Base-by-base conservation (phyloP, 306 rosid species). In the Cicer judaicum region DNA sequence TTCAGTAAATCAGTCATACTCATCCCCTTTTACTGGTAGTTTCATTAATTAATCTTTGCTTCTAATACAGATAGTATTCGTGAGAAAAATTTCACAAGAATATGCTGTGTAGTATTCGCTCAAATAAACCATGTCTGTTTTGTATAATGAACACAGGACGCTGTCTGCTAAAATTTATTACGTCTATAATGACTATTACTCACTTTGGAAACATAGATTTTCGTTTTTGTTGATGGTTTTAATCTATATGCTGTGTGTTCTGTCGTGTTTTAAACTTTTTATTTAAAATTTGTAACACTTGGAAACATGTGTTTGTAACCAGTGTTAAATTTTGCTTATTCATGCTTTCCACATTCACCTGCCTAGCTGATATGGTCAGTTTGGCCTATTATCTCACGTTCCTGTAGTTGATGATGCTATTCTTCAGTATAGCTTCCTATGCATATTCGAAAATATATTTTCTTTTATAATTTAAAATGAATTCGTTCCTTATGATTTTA, bases 331-430 rank as follows among this genome's bases (percentile, higher is more conserved):
- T 15, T 7, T 11, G 40, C 64, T 15, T 15, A 16, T 59, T 15
- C 24, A 55, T 68, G 62, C 52, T 44, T 60, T 38, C 10, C 46
- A 77, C 55, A n/a, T 56, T 55, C 14, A 44, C 61, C 16, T 56
- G 42, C 67, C 21, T 43, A 52, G n/a, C 40, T 44, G 21, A 44
- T 44, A 47, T 13, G 16, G 42, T 8, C 72, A 49, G 52, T 56
- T 68, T 68, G 15, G 62, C 62, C 6, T 48, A 40, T 9, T 52
- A 42, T n/a, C 12, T 41, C 24, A 13, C 41, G 18, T 75, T 75
- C 13, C 7, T 19, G 52, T 63, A 24, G 42, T 63, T 41, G 48
- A 7, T 62, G 49, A 40, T 52, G 62, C 7, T 50, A 64, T 42
- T 76, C 19, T 56, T 34, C 3, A 12, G 7, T 59, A 42, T 42